phyloP scores from a whole-genome alignment of 768 basidiomycete species.

The Tulasnella sp. region DNA sequence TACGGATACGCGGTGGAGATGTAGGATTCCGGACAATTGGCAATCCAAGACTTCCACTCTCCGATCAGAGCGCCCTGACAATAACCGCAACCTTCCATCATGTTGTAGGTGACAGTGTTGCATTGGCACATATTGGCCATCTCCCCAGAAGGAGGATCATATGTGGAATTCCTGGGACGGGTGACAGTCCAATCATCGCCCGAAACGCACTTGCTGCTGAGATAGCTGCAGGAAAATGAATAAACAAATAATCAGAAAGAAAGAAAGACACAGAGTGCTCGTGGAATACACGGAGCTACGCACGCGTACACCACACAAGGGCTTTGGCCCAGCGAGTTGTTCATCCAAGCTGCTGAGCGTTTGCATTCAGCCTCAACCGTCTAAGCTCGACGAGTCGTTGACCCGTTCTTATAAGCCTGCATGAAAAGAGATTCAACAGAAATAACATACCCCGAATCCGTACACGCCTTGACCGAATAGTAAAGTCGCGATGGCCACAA shows the following conservation, averaged over 20 bases:
- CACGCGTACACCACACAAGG: neutral
- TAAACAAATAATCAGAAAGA: too few species aligned
- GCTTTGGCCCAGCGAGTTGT: neutral
- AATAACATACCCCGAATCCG: neutral
- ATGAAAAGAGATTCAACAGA: neutral
- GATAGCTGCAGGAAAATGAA: neutral
- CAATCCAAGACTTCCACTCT: constrained; percentile 19
- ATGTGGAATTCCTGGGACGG: neutral
- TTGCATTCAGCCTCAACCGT: neutral
- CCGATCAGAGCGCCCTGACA: constrained; percentile 20
- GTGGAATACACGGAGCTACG: neutral
- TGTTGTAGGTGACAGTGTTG: constrained; percentile 27
- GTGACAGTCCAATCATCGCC: neutral
- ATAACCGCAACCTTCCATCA: constrained; percentile 25
- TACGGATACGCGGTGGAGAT: neutral
- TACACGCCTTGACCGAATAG: neutral
- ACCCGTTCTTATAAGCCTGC: neutral
- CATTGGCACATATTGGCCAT: constrained; percentile 21
- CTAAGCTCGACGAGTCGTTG: neutral
- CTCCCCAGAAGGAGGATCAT: neutral
- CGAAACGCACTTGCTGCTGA: neutral
- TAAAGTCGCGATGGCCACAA: neutral
- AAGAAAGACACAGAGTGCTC: too few species aligned
- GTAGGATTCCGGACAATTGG: neutral
- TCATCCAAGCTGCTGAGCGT: neutral